These are phyloP conservation scores for Kalmusia sp. DNA, from an alignment of 2,329 filamentous ascomycete genomes.

Conservation along the genomic window DNA sequence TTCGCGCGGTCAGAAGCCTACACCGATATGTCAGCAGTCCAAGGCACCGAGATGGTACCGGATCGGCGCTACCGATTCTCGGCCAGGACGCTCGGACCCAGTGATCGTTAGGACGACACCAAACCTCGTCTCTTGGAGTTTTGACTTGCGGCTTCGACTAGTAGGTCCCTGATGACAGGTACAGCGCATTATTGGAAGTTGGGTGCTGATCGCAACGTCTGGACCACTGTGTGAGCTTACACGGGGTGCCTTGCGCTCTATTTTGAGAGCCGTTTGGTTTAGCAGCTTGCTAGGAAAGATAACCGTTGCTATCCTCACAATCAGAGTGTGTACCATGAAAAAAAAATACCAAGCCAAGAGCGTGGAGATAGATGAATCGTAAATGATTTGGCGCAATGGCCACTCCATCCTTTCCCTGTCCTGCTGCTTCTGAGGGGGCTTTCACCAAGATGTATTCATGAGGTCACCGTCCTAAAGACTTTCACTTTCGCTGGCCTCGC, in stretches of 20 bases:
- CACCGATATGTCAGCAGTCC: constrained; percentile 9
- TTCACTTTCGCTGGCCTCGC: too few relatives aligned
- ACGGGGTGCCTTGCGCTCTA: background rate
- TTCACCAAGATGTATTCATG: too few relatives aligned
- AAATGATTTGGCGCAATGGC: too few relatives aligned
- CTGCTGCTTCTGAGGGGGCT: too few relatives aligned
- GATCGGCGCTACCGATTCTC: constrained; percentile 3
- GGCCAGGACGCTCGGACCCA: background rate
- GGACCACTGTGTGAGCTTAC: background rate
- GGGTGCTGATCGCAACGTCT: background rate
- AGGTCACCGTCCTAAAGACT: too few relatives aligned
- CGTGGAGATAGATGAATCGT: too few relatives aligned
- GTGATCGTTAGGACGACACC: background rate
- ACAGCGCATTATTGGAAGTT: background rate
- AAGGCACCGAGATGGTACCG: constrained; percentile 2
- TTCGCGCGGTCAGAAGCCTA: background rate
- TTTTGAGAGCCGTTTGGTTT: background rate
- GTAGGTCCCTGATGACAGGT: background rate
- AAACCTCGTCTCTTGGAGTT: background rate
- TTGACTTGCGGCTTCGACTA: background rate
- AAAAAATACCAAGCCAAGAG: too few relatives aligned
- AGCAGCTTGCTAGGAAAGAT: too few relatives aligned
- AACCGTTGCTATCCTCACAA: too few relatives aligned
- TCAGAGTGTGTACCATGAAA: too few relatives aligned
- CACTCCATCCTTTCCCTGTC: too few relatives aligned